Evolutionary conservation across 2,329 filamentous ascomycete species (phyloP).

Genomic region (Fusarium verrucosum): DNA sequence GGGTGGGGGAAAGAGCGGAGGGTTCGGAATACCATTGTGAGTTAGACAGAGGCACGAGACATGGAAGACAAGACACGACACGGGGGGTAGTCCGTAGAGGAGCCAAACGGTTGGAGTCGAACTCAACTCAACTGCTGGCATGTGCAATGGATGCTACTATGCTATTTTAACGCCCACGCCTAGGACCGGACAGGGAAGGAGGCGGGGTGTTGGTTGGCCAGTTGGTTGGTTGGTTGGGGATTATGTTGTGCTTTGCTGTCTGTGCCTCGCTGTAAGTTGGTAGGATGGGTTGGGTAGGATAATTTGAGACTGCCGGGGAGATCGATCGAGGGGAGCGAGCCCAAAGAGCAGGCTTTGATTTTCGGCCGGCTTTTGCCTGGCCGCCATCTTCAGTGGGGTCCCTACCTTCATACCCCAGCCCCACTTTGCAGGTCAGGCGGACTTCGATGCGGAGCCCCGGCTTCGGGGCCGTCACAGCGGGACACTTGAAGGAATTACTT

Average conservation of each 20-base stretch:
- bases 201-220: conserved; percentile 21
- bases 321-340: conserved; percentile 27
- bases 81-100: not conserved
- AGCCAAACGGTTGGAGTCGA: conserved; percentile 26
- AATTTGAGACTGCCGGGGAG: conserved; percentile 26
- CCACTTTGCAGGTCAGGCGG: conserved; percentile 44
- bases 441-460: conserved; percentile 39
- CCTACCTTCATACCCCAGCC: conserved; percentile 35
- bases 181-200: conserved; percentile 37
- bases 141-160: conserved; percentile 36
- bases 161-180: conserved; percentile 30
- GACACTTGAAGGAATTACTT: conserved; percentile 27
- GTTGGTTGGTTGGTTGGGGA: conserved; percentile 17
- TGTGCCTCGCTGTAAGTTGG: conserved; percentile 8
- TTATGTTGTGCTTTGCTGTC: not conserved
- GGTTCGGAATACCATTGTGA: conserved; percentile 31
- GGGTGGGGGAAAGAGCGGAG: conserved; percentile 39
- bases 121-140: conserved; percentile 29
- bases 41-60: conserved; percentile 17
- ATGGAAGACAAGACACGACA: too few species aligned
- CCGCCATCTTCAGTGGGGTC: conserved; percentile 29
- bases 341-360: conserved; percentile 33
- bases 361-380: conserved; percentile 36
- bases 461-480: conserved; percentile 27
- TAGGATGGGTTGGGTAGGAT: too few species aligned